phyloP scores from a whole-genome alignment of 2,329 filamentous ascomycete species.

The Fusarium albidum region DNA sequence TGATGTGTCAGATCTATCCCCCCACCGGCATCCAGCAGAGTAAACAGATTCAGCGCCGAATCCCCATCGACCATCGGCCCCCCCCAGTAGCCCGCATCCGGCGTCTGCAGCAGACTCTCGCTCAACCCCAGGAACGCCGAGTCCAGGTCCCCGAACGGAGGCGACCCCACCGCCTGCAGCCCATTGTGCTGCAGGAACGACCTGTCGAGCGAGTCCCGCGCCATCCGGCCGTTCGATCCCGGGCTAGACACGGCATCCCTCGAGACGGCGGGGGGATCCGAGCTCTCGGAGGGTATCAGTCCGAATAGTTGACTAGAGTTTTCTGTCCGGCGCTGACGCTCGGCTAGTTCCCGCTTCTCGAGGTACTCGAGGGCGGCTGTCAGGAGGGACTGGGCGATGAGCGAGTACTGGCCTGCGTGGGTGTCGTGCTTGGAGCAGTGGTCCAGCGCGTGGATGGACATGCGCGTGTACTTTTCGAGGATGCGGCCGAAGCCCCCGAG shows the following conservation, averaged over 20 bases:
- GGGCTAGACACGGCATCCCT: constrained; percentile 29
- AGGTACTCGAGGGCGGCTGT: constrained; percentile 56
- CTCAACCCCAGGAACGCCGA: constrained; percentile 49
- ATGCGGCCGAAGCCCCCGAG: constrained; percentile 61
- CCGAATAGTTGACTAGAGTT: constrained; percentile 62
- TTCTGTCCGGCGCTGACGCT: constrained; percentile 56
- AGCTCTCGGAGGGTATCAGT: constrained; percentile 48
- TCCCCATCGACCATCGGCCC: constrained; percentile 51
- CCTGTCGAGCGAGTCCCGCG: constrained; percentile 39
- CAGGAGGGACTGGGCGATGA: constrained; percentile 61
- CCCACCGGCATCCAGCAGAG: constrained; percentile 58
- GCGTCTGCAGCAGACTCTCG: constrained; percentile 50
- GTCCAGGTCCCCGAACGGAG: constrained; percentile 47
- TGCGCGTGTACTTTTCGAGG: constrained; percentile 58
- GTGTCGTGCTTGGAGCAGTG: constrained; percentile 59
- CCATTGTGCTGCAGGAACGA: constrained; percentile 40
- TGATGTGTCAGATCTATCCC: constrained; percentile 60
- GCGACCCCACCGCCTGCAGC: constrained; percentile 40
- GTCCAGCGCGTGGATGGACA: constrained; percentile 57
- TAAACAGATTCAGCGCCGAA: constrained; percentile 59
- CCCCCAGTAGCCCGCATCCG: constrained; percentile 51
- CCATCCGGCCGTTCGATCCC: constrained; percentile 7
- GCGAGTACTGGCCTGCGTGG: constrained; percentile 61
- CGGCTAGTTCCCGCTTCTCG: constrained; percentile 56
- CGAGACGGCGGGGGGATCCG: constrained; percentile 14